phyloP scores from a whole-genome alignment of 257 asterid genomes.

The Voacanga thouarsii region DNA sequence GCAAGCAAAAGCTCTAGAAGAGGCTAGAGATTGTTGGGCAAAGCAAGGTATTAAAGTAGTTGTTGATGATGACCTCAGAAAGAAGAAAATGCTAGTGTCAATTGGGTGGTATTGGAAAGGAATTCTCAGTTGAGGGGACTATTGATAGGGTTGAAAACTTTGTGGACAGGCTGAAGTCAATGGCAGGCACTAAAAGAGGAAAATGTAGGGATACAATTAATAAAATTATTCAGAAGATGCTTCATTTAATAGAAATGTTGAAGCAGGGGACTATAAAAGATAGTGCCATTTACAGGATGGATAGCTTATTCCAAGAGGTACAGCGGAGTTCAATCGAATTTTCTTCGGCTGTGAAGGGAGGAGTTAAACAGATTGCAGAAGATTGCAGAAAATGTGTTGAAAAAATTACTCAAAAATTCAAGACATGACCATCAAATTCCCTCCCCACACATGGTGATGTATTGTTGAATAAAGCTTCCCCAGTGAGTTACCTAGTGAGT shows the following conservation, averaged over 20 bases:
- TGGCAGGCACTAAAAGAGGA: constrained; percentile 65
- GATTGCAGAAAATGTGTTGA: constrained; percentile 90
- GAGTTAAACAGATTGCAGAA: constrained; percentile 67
- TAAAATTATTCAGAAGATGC: constrained; percentile 55
- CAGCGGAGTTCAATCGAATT: constrained; percentile 41
- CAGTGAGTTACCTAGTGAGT: constrained; percentile 14
- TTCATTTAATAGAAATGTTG: constrained; percentile 36
- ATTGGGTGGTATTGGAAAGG: constrained; percentile 75
- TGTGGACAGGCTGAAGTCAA: constrained; percentile 61
- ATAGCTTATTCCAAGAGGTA: constrained; percentile 44
- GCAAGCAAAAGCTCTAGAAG: constrained; percentile 85
- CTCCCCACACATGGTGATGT: too few species aligned
- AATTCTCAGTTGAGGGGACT: constrained; percentile 59
- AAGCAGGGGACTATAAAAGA: constrained; percentile 46
- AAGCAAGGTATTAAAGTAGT: constrained; percentile 83
- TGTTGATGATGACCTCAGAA: constrained; percentile 73
- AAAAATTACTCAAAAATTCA: constrained; percentile 78
- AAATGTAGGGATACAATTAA: constrained; percentile 59
- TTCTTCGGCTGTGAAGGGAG: constrained; percentile 49
- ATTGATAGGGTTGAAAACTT: constrained; percentile 64
- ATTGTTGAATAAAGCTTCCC: neutral
- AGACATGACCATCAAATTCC: constrained; percentile 46
- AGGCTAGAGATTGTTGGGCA: constrained; percentile 86
- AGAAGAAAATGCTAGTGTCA: constrained; percentile 68
- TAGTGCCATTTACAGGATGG: constrained; percentile 34